Conservation (phyloP, 1,139 yeast genomes). For the Yamadazyma songkhlaensis region DNA sequence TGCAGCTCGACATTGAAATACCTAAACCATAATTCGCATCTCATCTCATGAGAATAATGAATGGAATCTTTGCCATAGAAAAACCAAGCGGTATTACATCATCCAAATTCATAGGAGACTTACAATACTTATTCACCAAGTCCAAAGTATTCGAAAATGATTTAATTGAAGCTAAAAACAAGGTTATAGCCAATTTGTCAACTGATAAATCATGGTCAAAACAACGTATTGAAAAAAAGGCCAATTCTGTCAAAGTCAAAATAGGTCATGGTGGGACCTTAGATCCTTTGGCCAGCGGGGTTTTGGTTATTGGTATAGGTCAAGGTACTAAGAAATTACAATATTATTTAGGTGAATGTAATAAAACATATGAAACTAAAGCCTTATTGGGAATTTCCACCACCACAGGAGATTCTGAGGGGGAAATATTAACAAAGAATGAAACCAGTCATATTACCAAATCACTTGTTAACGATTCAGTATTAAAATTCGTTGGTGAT, state of each 20-base stretch:
- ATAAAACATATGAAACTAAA: conserved; percentile 75
- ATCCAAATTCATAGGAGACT: conserved; percentile 60
- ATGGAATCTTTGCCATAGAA: conserved; percentile 90
- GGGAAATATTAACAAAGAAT: conserved; percentile 65
- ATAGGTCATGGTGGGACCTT: conserved; percentile 99
- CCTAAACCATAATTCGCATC: conserved; percentile 23
- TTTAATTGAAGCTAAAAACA: conserved; percentile 38
- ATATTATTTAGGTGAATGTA: conserved; percentile 67
- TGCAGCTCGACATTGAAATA: conserved; percentile 38
- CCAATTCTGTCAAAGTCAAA: conserved; percentile 62
- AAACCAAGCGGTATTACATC: conserved; percentile 89
- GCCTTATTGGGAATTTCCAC: conserved; percentile 90
- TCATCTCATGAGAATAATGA: conserved; percentile 39
- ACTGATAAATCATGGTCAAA: conserved; percentile 48
- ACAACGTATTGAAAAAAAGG: conserved; percentile 43
- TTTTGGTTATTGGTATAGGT: conserved; percentile 87
- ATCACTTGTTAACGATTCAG: conserved; percentile 49
- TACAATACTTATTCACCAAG: conserved; percentile 61
- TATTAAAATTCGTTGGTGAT: conserved; percentile 69
- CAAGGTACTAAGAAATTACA: conserved; percentile 80
- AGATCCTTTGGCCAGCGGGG: conserved; percentile 94
- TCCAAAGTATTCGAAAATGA: conserved; percentile 60
- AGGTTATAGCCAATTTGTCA: conserved; percentile 32
- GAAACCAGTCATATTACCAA: conserved; percentile 57
- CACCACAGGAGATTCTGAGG: conserved; percentile 92